Evolutionary conservation across 768 basidiomycete genomes (phyloP).

Genomic region (Russula griseocarnosa): DNA sequence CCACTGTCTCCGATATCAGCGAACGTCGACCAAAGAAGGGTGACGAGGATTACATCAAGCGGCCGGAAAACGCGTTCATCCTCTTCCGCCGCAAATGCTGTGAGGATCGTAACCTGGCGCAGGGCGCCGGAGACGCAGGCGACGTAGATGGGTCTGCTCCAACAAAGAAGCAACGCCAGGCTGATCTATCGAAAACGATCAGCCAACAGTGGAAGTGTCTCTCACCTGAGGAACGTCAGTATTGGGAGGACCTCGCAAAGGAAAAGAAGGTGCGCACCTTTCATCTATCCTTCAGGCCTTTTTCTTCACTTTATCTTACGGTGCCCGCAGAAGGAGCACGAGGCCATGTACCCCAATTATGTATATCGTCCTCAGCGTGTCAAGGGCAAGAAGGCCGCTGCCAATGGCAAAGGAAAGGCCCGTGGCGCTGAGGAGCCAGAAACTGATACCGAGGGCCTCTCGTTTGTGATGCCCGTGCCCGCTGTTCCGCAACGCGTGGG

Average conservation of each 20-base stretch:
- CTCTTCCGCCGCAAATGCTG: conserved; percentile 77
- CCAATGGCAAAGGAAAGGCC: conserved; percentile 50
- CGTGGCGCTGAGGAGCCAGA: conserved; percentile 37
- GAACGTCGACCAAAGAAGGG: conserved; percentile 52
- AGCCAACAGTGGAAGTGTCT: conserved; percentile 77
- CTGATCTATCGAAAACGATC: conserved; percentile 78
- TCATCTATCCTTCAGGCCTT: conserved; percentile 31
- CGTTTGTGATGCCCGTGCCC: conserved; percentile 38
- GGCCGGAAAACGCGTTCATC: conserved; percentile 82
- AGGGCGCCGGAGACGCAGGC: conserved; percentile 39
- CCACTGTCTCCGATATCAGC: conserved; percentile 36
- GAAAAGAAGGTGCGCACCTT: conserved; percentile 73
- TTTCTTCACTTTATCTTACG: conserved; percentile 41
- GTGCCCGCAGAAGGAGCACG: conserved; percentile 75
- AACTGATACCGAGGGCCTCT: conserved; percentile 39
- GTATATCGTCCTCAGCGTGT: conserved; percentile 70
- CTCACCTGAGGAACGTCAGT: conserved; percentile 57
- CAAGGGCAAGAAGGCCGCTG: conserved; percentile 51
- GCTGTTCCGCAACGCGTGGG: conserved; percentile 34
- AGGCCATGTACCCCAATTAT: conserved; percentile 68
- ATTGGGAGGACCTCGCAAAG: conserved; percentile 75
- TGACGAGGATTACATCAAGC: conserved; percentile 80
- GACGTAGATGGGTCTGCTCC: conserved; percentile 30
- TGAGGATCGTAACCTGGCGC: conserved; percentile 60
- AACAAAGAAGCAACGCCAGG: conserved; percentile 70